These are phyloP conservation scores for Petunia axillaris DNA, from an alignment of 257 asterid genomes.

Conservation along the genomic window DNA sequence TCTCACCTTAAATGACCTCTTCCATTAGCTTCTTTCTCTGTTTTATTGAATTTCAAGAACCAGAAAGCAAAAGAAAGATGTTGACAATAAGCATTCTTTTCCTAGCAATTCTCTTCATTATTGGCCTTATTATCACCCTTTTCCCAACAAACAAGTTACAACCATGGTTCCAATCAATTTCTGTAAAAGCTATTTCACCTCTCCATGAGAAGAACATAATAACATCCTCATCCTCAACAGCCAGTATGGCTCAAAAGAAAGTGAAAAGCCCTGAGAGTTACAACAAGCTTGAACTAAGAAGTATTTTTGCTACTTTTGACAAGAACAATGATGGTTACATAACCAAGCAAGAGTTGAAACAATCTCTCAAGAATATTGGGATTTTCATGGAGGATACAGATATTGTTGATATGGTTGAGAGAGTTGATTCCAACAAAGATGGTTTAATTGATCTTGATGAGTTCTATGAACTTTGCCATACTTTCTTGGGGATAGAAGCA, in stretches of 20 bases:
- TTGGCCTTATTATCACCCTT: conserved; percentile 47
- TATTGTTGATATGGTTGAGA: conserved; percentile 66
- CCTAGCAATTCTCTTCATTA: conserved; percentile 50
- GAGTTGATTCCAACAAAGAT: conserved; percentile 69
- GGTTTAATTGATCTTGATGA: conserved; percentile 78
- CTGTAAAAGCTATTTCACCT: conserved; percentile 19
- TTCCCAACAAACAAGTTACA: conserved; percentile 49
- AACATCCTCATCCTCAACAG: background rate
- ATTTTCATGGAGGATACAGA: conserved; percentile 58
- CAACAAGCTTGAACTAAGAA: conserved; percentile 37
- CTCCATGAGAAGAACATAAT: background rate
- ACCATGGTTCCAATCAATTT: conserved; percentile 32
- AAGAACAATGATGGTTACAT: conserved; percentile 77
- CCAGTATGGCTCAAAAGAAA: background rate
- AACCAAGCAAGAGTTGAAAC: conserved; percentile 67
- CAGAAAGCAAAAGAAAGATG: conserved; percentile 26
- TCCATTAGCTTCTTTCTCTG: conserved; percentile 8
- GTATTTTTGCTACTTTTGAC: conserved; percentile 76
- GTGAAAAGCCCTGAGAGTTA: background rate
- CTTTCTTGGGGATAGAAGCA: conserved; percentile 33
- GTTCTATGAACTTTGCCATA: conserved; percentile 60
- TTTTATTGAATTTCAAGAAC: conserved; percentile 7
- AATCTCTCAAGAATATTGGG: conserved; percentile 69
- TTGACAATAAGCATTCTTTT: conserved; percentile 45
- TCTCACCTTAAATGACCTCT: background rate